Percentiles rank a stretch among this genome's conserved stretches.
Conservation (phyloP, 352 stramenopile genomes). For the Globisporangium acanthophoron region DNA sequence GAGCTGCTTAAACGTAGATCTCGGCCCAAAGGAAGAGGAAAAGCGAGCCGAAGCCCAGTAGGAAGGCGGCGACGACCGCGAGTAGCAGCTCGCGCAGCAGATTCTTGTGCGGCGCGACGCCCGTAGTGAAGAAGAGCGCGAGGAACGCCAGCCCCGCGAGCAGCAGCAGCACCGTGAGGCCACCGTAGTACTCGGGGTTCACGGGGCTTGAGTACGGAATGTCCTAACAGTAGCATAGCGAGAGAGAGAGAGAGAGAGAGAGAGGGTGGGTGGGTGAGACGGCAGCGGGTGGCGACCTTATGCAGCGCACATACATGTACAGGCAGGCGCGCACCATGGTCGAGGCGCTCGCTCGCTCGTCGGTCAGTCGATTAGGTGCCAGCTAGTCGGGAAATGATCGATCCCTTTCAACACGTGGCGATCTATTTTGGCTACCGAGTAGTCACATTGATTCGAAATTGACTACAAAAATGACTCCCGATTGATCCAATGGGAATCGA, state of each 20-base stretch:
- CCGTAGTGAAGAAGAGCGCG: conserved; percentile 79
- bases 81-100: conserved; percentile 59
- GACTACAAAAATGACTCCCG: too few relatives aligned
- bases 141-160: conserved; percentile 74
- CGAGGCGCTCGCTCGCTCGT: too few relatives aligned
- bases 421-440: too few relatives aligned
- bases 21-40: conserved; percentile 87
- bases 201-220: conserved; percentile 81
- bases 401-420: too few relatives aligned
- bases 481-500: too few relatives aligned
- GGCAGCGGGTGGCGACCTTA: too few relatives aligned
- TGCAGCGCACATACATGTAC: too few relatives aligned
- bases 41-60: conserved; percentile 77
- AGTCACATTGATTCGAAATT: too few relatives aligned
- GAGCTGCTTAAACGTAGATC: conserved; percentile 70
- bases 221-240: conserved; percentile 28
- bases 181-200: conserved; percentile 62
- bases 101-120: conserved; percentile 75
- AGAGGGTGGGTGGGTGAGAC: background rate
- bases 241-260: background rate
- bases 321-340: too few relatives aligned
- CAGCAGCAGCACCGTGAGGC: conserved; percentile 46
- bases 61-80: conserved; percentile 56
- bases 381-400: too few relatives aligned
- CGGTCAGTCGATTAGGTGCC: too few relatives aligned